A percentile compares a stretch with the other conserved stretches of the same genome.
Conservation (phyloP, 2,329 filamentous ascomycete species). For the Fusarium sp. region DNA sequence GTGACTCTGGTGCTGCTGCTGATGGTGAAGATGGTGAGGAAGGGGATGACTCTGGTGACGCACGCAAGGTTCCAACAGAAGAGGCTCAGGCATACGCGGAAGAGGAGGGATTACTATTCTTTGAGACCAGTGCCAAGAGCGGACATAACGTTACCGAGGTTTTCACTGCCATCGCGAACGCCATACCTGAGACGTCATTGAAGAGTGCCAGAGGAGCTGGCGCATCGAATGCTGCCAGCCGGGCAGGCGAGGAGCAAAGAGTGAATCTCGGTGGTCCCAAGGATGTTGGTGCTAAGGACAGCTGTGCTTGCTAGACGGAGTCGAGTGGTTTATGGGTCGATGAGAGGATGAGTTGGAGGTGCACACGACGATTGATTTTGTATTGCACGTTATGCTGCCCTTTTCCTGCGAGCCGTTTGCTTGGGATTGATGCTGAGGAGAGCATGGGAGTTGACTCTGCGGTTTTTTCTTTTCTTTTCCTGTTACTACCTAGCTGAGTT, state of each 20-base stretch:
- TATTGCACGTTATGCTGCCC: slow-evolving; percentile 41
- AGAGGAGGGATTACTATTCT: slow-evolving; percentile 93
- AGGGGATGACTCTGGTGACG: slow-evolving; percentile 73
- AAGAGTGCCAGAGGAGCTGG: slow-evolving; percentile 84
- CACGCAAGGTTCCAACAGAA: slow-evolving; percentile 87
- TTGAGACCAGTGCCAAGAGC: slow-evolving; percentile 97
- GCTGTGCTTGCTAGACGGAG: slow-evolving; percentile 79
- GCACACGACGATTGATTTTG: slow-evolving; percentile 34
- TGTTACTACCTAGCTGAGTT: slow-evolving; percentile 36
- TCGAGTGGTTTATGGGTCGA: not conserved
- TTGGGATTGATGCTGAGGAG: slow-evolving; percentile 43
- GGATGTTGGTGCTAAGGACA: slow-evolving; percentile 83
- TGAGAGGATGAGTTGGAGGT: slow-evolving; percentile 17
- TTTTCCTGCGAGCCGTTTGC: slow-evolving; percentile 41
- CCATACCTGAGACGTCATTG: slow-evolving; percentile 94
- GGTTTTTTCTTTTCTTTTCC: slow-evolving; percentile 20
- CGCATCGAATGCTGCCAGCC: slow-evolving; percentile 68
- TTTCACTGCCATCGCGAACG: slow-evolving; percentile 97
- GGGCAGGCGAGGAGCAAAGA: slow-evolving; percentile 73
- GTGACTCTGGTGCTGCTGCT: slow-evolving; percentile 59
- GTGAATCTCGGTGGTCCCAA: slow-evolving; percentile 83
- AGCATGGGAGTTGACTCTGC: slow-evolving; percentile 44
- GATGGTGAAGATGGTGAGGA: slow-evolving; percentile 63
- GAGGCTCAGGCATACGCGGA: slow-evolving; percentile 95
- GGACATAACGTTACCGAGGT: slow-evolving; percentile 94